Evolutionary conservation across 768 basidiomycete genomes (phyloP), one percentile per base, ranked within the genome.

Genomic region (Agrocybe pediades): DNA sequence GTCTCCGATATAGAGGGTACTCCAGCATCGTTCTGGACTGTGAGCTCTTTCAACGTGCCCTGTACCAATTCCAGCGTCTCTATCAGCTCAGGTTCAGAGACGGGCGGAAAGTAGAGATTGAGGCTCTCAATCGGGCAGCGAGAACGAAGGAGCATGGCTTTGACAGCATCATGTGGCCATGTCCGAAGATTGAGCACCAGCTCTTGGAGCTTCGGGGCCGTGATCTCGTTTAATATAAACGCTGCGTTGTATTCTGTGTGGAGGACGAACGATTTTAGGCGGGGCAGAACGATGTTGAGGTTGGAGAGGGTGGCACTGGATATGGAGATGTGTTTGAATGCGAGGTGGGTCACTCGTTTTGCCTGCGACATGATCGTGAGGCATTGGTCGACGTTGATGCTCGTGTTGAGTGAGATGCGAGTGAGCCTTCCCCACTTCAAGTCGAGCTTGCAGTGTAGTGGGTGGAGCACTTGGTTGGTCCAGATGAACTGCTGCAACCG

Each of bases 11-110:
- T 30, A 8, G 40, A 23, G 33, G 13, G 29, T n/a, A 30, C 7
- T 3, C 49, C 42, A 3, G 23, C 40, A 19, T 49, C 41, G 17
- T 46, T 56, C 36, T 66, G 65, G 15, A 66, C 43, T 2, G 65
- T 66, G 29, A 66, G 53, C 46, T 66, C 63, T 39, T 49, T 59
- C 15, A 66, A 49, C 1, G 63, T 62, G 45, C n/a, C 33, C 39
- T 64, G 61, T 5, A 60, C 53, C 16, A 29, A 21, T 19, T 62
- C 52, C 11, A 66, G 58, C 39, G 58, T 60, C 41, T 62, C 57
- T 19, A 60, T 52, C 29, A 66, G 46, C 17, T 62, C 54, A 13
- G 20, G 7, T 40, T 62, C 65, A 9, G 54, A 33, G 2, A 64
- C 13, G 13, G 54, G 55, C 6, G 62, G 40, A 29, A 60, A 61